These are phyloP conservation scores for Chrysopogon serrulatus DNA, from an alignment of 176 grass and related monocot species.

Conservation along the genomic window DNA sequence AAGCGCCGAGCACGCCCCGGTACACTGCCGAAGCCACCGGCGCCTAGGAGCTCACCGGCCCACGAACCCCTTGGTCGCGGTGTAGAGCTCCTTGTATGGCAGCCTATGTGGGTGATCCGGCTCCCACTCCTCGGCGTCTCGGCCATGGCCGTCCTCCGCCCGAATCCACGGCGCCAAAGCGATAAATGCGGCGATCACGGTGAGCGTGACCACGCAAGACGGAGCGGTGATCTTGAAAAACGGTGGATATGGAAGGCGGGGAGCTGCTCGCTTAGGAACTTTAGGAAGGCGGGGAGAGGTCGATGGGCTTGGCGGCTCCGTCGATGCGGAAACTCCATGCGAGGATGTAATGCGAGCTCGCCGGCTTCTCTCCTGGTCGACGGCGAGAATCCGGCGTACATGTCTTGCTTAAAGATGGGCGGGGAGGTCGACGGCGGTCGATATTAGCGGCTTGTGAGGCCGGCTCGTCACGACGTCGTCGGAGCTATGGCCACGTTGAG, in stretches of 20 bases:
- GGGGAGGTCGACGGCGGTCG: slow-evolving; percentile 26
- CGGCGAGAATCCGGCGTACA: slow-evolving; percentile 45
- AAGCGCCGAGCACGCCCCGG: slow-evolving; percentile 9
- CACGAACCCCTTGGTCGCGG: not conserved
- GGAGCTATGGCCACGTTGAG: slow-evolving; percentile 34
- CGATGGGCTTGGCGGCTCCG: not conserved
- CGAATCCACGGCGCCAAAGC: not conserved
- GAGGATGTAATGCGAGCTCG: too few relatives aligned
- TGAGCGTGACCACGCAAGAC: not conserved
- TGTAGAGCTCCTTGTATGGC: not conserved
- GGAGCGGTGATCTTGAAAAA: not conserved
- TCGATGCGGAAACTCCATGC: too few relatives aligned
- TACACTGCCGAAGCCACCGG: slow-evolving; percentile 30
- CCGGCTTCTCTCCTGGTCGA: slow-evolving; percentile 1
- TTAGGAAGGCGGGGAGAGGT: too few relatives aligned
- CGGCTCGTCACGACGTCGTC: not conserved
- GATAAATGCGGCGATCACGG: not conserved
- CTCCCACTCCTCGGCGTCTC: too few relatives aligned
- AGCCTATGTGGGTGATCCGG: not conserved
- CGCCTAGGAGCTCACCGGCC: not conserved
- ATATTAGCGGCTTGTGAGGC: slow-evolving; percentile 33
- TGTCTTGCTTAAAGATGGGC: slow-evolving; percentile 31
- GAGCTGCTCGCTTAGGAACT: not conserved
- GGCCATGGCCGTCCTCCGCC: too few relatives aligned
- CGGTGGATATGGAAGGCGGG: not conserved